Conservation (phyloP, 495 filamentous ascomycete species). For the Copromyces sp. region DNA sequence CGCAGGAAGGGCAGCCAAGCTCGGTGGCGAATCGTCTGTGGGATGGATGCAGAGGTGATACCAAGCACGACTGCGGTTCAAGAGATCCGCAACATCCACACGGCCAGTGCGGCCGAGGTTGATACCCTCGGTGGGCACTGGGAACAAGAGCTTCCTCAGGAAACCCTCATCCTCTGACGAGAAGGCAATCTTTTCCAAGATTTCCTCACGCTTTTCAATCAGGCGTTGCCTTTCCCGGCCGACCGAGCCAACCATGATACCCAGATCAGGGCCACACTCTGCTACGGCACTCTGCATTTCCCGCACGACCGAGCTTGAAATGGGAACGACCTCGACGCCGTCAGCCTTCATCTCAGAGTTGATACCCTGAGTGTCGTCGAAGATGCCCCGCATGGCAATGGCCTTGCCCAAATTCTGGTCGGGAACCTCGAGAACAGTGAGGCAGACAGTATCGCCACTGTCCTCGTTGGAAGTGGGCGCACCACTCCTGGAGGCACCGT, state of each 20-base stretch:
- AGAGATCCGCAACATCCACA: constrained; percentile 55
- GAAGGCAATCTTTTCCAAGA: constrained; percentile 75
- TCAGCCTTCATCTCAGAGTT: constrained; percentile 96
- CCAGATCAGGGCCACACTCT: constrained; percentile 72
- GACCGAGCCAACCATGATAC: constrained; percentile 54
- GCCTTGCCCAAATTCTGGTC: constrained; percentile 73
- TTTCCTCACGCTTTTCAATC: constrained; percentile 67
- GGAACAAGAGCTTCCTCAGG: constrained; percentile 72
- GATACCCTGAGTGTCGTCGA: constrained; percentile 86
- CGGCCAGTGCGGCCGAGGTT: constrained; percentile 62
- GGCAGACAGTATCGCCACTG: constrained; percentile 71
- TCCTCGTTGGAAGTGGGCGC: constrained; percentile 54
- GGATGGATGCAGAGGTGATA: constrained; percentile 90
- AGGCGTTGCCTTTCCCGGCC: constrained; percentile 66
- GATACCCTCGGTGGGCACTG: constrained; percentile 63
- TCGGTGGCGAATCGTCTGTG: constrained; percentile 72
- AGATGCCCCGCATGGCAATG: constrained; percentile 73
- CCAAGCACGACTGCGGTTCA: constrained; percentile 83
- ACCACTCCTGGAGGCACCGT: constrained; percentile 39
- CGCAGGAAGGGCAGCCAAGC: constrained; percentile 49
- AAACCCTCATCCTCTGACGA: constrained; percentile 79
- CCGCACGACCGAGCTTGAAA: constrained; percentile 66
- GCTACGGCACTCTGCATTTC: constrained; percentile 77
- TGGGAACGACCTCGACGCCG: constrained; percentile 59
- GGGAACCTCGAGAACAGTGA: constrained; percentile 83